A percentile compares a stretch with the other conserved stretches of the same genome.
Evolutionary conservation across 352 stramenopile species (phyloP).

Genomic region (Pythium volutum): DNA sequence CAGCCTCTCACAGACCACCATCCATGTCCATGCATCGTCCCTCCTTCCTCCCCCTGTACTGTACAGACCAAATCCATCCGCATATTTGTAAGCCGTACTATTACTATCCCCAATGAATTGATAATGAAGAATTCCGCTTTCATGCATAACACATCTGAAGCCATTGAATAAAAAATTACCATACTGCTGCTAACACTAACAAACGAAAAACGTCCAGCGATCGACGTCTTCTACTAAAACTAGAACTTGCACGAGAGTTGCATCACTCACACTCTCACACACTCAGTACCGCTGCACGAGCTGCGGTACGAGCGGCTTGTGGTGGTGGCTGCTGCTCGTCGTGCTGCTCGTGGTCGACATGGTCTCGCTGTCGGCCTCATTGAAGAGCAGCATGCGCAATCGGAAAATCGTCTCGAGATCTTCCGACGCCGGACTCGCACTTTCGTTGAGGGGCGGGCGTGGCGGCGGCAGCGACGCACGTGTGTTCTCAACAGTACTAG

Average conservation of each 20-base stretch:
- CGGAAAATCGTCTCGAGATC: slow-evolving; percentile 36
- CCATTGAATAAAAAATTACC: no score
- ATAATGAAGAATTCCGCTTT: no score
- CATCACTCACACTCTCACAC: background rate
- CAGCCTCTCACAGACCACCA: no score
- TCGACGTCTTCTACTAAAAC: no score
- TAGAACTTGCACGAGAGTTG: no score
- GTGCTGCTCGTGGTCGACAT: slow-evolving; percentile 21
- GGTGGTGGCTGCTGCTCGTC: slow-evolving; percentile 4
- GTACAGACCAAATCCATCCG: no score
- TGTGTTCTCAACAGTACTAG: background rate
- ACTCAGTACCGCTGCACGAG: slow-evolving; percentile 16
- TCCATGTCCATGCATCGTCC: no score
- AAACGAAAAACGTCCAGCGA: background rate
- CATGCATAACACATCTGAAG: no score
- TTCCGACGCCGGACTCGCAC: slow-evolving; percentile 6
- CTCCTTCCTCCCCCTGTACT: no score
- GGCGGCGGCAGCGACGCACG: background rate
- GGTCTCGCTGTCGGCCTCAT: slow-evolving; percentile 20
- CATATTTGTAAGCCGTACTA: no score
- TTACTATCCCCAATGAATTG: no score
- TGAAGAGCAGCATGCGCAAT: slow-evolving; percentile 32
- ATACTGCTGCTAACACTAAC: background rate
- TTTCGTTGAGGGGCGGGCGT: slow-evolving; percentile 1
- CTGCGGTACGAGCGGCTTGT: background rate